Conservation (phyloP, 2,329 filamentous ascomycete genomes). For the Penicillium sp. region DNA sequence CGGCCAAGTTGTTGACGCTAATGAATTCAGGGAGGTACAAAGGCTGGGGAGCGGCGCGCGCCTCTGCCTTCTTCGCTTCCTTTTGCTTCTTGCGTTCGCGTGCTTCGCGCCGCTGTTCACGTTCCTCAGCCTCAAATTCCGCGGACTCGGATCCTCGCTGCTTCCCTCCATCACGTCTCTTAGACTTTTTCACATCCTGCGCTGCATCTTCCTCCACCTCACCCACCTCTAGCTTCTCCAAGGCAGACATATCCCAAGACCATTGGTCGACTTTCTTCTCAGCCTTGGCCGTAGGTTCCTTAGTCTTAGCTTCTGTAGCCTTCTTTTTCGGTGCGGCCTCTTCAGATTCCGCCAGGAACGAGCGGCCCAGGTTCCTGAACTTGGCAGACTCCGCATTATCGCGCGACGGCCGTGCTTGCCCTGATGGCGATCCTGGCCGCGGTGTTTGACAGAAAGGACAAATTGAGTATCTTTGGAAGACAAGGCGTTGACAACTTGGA, state of each 20-base stretch:
- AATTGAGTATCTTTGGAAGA: constrained; percentile 7
- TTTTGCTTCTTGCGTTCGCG: constrained; percentile 42
- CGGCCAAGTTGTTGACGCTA: constrained; percentile 78
- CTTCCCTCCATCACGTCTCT: constrained; percentile 25
- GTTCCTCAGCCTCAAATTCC: constrained; percentile 38
- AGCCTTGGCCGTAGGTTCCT: not conserved
- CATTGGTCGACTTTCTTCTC: constrained; percentile 18
- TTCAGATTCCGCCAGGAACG: constrained; percentile 18
- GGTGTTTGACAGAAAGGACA: constrained; percentile 22
- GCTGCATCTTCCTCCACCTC: constrained; percentile 5
- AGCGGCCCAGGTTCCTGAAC: constrained; percentile 22
- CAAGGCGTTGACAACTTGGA: constrained; percentile 7
- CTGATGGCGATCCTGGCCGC: constrained; percentile 16
- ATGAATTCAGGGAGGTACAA: constrained; percentile 90
- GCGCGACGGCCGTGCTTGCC: not conserved
- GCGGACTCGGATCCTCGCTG: constrained; percentile 32
- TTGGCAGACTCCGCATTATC: constrained; percentile 12
- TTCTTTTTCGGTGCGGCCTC: constrained; percentile 3
- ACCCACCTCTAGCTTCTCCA: constrained; percentile 21
- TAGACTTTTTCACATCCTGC: constrained; percentile 18
- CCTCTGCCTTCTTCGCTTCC: constrained; percentile 40
- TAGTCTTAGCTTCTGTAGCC: not conserved
- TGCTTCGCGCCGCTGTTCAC: constrained; percentile 33
- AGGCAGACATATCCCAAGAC: constrained; percentile 33
- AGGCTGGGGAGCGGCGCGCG: constrained; percentile 49